phyloP scores from a whole-genome alignment of 73 alveolate genomes.

The Paramecium primaurelia region DNA sequence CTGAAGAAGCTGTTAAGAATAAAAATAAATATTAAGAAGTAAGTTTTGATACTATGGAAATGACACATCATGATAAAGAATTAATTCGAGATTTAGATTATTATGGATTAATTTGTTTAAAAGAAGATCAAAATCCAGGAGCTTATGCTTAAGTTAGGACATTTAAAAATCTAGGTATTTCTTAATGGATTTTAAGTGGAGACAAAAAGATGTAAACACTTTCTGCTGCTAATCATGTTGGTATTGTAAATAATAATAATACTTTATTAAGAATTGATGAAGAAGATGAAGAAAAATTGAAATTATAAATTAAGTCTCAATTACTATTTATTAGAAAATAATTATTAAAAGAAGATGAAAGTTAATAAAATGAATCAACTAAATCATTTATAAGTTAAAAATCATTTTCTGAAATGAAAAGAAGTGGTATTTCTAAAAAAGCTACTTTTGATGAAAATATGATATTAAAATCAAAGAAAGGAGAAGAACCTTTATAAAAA shows the following conservation, averaged over 20 bases:
- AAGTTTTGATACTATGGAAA: conserved; percentile 8
- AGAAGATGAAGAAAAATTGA: conserved; percentile 22
- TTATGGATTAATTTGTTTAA: conserved; percentile 34
- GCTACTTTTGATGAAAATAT: conserved; percentile 17
- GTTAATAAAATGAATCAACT: not conserved
- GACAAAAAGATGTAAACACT: conserved; percentile 29
- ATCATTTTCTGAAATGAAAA: not conserved
- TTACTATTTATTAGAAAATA: conserved; percentile 21
- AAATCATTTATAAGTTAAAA: not conserved
- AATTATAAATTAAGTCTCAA: conserved; percentile 21
- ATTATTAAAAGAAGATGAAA: conserved; percentile 11
- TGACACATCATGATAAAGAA: not conserved
- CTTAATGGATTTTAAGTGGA: conserved; percentile 16
- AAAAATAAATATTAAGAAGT: not conserved
- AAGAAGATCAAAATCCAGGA: conserved; percentile 5
- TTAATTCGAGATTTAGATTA: not conserved
- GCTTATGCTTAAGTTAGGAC: not conserved
- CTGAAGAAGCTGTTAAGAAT: not conserved
- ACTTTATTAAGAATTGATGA: conserved; percentile 11
- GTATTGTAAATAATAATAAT: conserved; percentile 3
- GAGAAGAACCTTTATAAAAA: conserved; percentile 36
- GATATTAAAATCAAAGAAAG: not conserved
- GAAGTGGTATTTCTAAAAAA: not conserved
- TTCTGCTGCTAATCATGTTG: conserved; percentile 14
- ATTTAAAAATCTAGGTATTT: not conserved